Percentiles rank a stretch among this genome's conserved stretches.
These are phyloP conservation scores for Phytophthora uliginosa DNA, from an alignment of 352 stramenopile genomes.

Conservation along the genomic window DNA sequence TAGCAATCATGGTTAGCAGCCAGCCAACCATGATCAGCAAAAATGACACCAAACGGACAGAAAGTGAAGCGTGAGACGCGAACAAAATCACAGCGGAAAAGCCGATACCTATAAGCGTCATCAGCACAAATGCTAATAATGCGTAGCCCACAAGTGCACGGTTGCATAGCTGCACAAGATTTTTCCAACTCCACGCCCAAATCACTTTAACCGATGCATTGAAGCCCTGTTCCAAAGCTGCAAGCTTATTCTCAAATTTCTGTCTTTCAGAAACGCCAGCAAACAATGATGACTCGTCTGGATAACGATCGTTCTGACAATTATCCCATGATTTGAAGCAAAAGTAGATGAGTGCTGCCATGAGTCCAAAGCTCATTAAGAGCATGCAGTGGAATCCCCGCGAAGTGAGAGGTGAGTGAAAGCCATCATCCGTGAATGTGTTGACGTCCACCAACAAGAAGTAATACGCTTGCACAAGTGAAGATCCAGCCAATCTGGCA, in stretches of 20 bases:
- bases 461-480: constrained; percentile 64
- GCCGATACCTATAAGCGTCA: constrained; percentile 36
- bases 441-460: constrained; percentile 60
- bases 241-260: constrained; percentile 51
- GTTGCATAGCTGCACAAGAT: constrained; percentile 39
- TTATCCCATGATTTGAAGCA: constrained; percentile 56
- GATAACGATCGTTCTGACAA: constrained; percentile 3
- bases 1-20: constrained; percentile 52
- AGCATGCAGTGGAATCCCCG: constrained; percentile 47
- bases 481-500: constrained; percentile 49
- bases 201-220: constrained; percentile 24
- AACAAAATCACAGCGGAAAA: constrained; percentile 40
- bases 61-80: constrained; percentile 39
- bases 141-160: constrained; percentile 37
- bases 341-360: constrained; percentile 57
- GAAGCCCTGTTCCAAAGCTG: constrained; percentile 25
- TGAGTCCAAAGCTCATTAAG: constrained; percentile 47
- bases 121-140: constrained; percentile 35
- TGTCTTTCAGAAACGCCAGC: constrained; percentile 1
- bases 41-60: constrained; percentile 50
- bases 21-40: constrained; percentile 59
- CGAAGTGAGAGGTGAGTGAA: constrained; percentile 4
- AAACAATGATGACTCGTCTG: not conserved
- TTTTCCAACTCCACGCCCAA: constrained; percentile 38
- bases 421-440: constrained; percentile 5